Conservation (phyloP, 2,329 filamentous ascomycete genomes). For the Penicillium frequentans region DNA sequence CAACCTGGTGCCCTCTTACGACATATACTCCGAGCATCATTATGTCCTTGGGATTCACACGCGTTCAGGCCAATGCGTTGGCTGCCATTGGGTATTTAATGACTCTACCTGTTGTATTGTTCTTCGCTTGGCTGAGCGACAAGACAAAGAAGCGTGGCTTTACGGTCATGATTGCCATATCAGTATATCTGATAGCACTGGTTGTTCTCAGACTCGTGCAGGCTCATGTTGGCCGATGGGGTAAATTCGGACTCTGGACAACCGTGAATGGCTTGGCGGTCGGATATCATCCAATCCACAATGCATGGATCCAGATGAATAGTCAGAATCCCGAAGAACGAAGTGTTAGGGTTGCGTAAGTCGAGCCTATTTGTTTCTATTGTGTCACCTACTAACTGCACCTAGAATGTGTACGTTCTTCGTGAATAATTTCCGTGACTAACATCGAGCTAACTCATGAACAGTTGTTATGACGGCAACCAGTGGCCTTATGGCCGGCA, state of each 20-base stretch:
- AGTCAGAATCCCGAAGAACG: conserved; percentile 49
- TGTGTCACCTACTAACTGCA: conserved; percentile 31
- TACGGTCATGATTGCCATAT: conserved; percentile 47
- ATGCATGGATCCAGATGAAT: conserved; percentile 56
- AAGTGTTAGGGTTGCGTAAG: conserved; percentile 52
- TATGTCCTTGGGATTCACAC: conserved; percentile 47
- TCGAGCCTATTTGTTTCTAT: conserved; percentile 9
- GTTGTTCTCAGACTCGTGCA: conserved; percentile 45
- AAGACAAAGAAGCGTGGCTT: conserved; percentile 46
- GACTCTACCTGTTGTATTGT: conserved; percentile 49
- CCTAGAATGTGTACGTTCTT: conserved; percentile 26
- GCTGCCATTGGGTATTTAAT: conserved; percentile 44
- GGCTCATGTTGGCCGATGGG: conserved; percentile 49
- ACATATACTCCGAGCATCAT: conserved; percentile 49
- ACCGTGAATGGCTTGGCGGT: conserved; percentile 53
- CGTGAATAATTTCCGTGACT: not conserved
- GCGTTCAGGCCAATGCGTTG: conserved; percentile 50
- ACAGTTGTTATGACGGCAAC: conserved; percentile 52
- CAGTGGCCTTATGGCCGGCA: conserved; percentile 52
- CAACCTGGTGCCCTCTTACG: conserved; percentile 54
- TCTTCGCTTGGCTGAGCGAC: conserved; percentile 53
- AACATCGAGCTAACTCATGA: not conserved
- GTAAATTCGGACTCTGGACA: conserved; percentile 54
- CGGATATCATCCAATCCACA: conserved; percentile 56
- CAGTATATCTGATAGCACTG: conserved; percentile 48